Evolutionary conservation across 169 alveolate genomes (phyloP), one percentile per base, ranked within the genome.

Genomic region (Hammondia hammondi): DNA sequence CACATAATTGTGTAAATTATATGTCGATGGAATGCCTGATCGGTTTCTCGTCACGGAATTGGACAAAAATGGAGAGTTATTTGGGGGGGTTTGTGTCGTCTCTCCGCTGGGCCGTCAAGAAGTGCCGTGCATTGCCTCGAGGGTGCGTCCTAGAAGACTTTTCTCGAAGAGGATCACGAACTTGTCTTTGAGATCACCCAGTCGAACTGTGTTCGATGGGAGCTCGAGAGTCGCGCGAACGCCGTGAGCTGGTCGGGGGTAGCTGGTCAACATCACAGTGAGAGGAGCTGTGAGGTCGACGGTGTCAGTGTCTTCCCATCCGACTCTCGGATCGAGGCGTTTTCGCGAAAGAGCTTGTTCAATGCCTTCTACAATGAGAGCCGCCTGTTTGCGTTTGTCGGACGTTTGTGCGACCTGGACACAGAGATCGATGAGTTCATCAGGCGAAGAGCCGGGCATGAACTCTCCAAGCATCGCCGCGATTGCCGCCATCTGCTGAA

Each of bases 241-340:
- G 19, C 67, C 56, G 57, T 35, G 39, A n/a, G 43, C 10, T 10
- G 92, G 92, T 21, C 35, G 24, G 4, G 92, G 85, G 39, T 88
- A 88, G 84, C 70, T 39, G 43, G 92, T 88, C 27, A 88, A 37
- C 37, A 52, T 39, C 39, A 88, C 32, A 24, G 43, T 61, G 39
- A 88, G 43, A 3, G 84, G 57, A 9, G n/a, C 29, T 12, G 45
- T n/a, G 43, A 27, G 61, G 14, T 39, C 35, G 12, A 88, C 85
- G 12, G 67, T 35, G 9, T 70, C 43, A 29, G 27, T 21, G 35
- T 88, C 5, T 43, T 6, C 29, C 92, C 92, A 88, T 43, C 45
- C 43, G 12, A 7, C 0, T 19, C 81, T 4, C 9, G 19, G 3
- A 5, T 37, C 85, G 17, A 52, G 21, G 9, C 67, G 52, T 2